Evolutionary conservation across 2,329 filamentous ascomycete species (phyloP).

Genomic region (Verticillium dahliae): DNA sequence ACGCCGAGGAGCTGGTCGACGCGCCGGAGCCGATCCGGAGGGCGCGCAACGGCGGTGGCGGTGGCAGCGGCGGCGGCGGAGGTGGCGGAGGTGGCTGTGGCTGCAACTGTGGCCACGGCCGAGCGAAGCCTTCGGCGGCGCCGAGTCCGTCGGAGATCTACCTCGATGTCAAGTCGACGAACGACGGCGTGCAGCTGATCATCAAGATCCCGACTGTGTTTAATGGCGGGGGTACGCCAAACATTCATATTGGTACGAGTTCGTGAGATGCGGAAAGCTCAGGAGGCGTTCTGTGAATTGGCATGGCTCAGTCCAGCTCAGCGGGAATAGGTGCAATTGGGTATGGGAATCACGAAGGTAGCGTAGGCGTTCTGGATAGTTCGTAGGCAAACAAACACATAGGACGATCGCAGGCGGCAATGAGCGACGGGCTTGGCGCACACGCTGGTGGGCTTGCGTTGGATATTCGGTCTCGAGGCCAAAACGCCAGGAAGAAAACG

Average conservation of each 20-base stretch:
- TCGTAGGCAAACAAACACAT: background rate
- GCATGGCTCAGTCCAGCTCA: background rate
- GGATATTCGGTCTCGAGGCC: background rate
- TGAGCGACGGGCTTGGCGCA: too few relatives aligned
- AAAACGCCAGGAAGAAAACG: background rate
- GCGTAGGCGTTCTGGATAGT: background rate
- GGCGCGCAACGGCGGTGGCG: background rate
- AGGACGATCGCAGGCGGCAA: background rate
- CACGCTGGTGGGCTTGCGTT: too few relatives aligned
- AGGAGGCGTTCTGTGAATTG: background rate
- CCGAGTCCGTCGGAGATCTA: slow-evolving; percentile 47
- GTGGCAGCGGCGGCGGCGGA: background rate
- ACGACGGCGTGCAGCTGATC: slow-evolving; percentile 49
- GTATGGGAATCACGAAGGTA: background rate
- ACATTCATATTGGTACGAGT: slow-evolving; percentile 21
- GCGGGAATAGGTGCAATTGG: background rate
- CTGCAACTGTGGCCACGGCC: slow-evolving; percentile 18
- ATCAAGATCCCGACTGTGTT: slow-evolving; percentile 53
- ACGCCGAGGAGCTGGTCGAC: slow-evolving; percentile 18
- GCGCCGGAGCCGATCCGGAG: background rate
- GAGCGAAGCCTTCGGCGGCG: slow-evolving; percentile 23
- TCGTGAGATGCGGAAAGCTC: background rate
- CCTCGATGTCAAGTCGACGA: slow-evolving; percentile 51
- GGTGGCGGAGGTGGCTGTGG: background rate
- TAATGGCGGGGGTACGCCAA: slow-evolving; percentile 25